These are phyloP conservation scores for Trichoderma cornu-damae DNA, from an alignment of 2,329 filamentous ascomycete species.

Conservation along the genomic window DNA sequence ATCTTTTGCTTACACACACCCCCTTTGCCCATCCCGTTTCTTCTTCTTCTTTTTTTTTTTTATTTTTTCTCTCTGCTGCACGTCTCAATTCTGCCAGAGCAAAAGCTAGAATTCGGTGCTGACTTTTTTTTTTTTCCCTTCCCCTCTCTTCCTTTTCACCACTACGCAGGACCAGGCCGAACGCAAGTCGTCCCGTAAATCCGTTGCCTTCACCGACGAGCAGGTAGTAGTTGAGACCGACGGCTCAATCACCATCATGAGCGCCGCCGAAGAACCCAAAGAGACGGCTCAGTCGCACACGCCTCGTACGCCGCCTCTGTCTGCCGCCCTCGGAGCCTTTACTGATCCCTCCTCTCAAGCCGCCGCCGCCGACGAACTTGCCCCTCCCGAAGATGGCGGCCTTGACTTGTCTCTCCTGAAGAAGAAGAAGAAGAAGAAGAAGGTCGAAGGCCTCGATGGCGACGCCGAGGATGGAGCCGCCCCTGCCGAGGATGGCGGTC, in stretches of 20 bases:
- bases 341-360: slow-evolving; percentile 45
- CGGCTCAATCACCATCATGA: slow-evolving; percentile 74
- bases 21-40: background rate
- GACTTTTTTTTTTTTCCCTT: too few relatives aligned
- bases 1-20: too few relatives aligned
- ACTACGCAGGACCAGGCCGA: slow-evolving; percentile 36
- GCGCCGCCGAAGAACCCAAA: slow-evolving; percentile 69
- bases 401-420: slow-evolving; percentile 64
- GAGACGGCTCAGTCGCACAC: slow-evolving; percentile 77
- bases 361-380: slow-evolving; percentile 40
- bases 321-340: slow-evolving; percentile 51
- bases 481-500: slow-evolving; percentile 40
- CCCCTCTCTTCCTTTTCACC: slow-evolving; percentile 22
- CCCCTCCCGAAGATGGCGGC: slow-evolving; percentile 47
- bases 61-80: background rate
- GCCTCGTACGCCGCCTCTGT: slow-evolving; percentile 58
- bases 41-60: background rate
- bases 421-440: slow-evolving; percentile 71
- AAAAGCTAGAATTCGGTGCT: slow-evolving; percentile 19
- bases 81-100: background rate
- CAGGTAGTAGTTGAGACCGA: slow-evolving; percentile 83
- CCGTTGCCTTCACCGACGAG: slow-evolving; percentile 87
- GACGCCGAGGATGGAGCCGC: slow-evolving; percentile 40
- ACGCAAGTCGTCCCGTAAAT: slow-evolving; percentile 73
- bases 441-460: slow-evolving; percentile 41